phyloP scores from a whole-genome alignment of 2,329 filamentous ascomycete genomes.

The Tolypocladium pustulatum region DNA sequence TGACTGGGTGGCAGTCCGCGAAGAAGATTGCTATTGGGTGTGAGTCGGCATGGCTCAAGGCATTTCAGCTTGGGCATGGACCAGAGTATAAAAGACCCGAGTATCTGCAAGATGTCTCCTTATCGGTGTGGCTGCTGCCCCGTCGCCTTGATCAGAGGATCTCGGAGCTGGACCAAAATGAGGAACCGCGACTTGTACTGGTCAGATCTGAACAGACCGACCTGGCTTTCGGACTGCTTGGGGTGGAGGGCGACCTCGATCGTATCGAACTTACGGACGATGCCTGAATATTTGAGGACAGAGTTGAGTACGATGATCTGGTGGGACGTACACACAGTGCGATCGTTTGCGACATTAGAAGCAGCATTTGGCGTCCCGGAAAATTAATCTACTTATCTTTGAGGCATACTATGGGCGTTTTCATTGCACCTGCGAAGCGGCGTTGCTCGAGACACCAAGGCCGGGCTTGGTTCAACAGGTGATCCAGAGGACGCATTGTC shows the following conservation, averaged over 20 bases:
- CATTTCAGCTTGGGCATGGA: conserved; percentile 61
- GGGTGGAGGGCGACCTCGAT: conserved; percentile 66
- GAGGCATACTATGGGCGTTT: background rate
- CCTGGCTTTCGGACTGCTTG: conserved; percentile 70
- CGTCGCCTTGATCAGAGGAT: conserved; percentile 42
- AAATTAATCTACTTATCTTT: background rate
- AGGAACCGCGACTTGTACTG: conserved; percentile 43
- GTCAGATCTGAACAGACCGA: conserved; percentile 53
- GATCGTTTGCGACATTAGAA: background rate
- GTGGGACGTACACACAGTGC: background rate
- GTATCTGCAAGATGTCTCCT: conserved; percentile 23
- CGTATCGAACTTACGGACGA: conserved; percentile 44
- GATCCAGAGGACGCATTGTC: background rate
- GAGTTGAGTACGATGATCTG: background rate
- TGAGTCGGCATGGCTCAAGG: conserved; percentile 73
- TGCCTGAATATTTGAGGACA: conserved; percentile 3
- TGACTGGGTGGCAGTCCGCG: conserved; percentile 83
- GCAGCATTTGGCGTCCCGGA: background rate
- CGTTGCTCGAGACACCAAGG: background rate
- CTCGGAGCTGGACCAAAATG: conserved; percentile 31
- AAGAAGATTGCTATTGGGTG: conserved; percentile 73
- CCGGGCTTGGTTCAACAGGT: background rate
- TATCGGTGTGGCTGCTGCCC: conserved; percentile 37
- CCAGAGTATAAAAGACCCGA: conserved; percentile 55
- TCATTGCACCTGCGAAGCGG: background rate